Base-by-base conservation (phyloP, 208 protist species). In the Crithidia acanthocephali region DNA sequence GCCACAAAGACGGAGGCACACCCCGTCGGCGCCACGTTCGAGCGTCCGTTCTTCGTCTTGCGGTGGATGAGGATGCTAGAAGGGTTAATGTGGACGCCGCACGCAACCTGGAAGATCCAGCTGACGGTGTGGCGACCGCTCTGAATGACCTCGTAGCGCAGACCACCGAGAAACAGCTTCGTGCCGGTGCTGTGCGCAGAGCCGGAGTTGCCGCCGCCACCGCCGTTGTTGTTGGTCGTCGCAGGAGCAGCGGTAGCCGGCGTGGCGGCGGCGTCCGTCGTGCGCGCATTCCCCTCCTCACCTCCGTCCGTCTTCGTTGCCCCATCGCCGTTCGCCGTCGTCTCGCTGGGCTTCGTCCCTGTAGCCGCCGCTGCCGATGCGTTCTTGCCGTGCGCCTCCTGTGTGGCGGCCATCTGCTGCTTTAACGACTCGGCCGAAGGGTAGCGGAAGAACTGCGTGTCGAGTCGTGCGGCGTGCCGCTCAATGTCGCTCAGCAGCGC, bases 141-240 rank as follows among this genome's bases (percentile, higher is more conserved):
- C 62, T 93, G 90, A 27, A 95, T 83, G n/a, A 95, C 84, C 79
- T 95, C 90, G 71, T 92, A 95, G 35, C 90, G 90, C 62, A 95
- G 71, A 23, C 87, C 87, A 28, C 90, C 90, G 45, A 95, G 67
- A 65, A 95, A 95, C 28, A 95, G 73, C 78, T 95, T 95, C 30
- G 76, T 88, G 53, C 90, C 84, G 30, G 35, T 47, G 44, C 47
- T 50, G 28, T 72, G 53, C 6, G 60, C 37, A 15, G 62, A 58
- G 25, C 28, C 35, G 0, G 35, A 22, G 33, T 30, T 6, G 56
- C 56, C 56, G 35, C 56, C 56, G 56, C 45, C n/a, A 25, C 56
- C 56, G n/a, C 56, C 56, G 56, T 18, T 58, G 30, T 15, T 58
- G 11, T 13, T 0, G 20, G 61, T 8, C 48, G 44, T 47, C 40